A percentile compares a stretch with the other conserved stretches of the same genome.
These are phyloP conservation scores for Tulasnella sp. DNA, from an alignment of 768 basidiomycete species.

Conservation along the genomic window DNA sequence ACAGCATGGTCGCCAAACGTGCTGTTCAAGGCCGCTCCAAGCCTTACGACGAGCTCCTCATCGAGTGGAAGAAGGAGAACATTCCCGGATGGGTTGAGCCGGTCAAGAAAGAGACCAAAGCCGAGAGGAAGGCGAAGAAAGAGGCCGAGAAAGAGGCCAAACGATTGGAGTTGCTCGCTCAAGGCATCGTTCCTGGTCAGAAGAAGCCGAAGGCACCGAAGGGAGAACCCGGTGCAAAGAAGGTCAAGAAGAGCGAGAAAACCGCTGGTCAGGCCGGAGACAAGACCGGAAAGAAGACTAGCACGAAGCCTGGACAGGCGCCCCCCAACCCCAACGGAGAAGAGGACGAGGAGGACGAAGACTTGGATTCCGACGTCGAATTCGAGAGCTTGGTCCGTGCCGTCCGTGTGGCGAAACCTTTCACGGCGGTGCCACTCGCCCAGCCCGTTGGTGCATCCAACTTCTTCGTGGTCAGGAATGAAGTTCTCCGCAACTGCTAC, in stretches of 20 bases:
- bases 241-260: constrained; percentile 62
- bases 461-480: constrained; percentile 37
- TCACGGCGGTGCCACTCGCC: constrained; percentile 33
- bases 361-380: constrained; percentile 36
- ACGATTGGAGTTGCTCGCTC: constrained; percentile 34
- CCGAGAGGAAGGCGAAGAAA: constrained; percentile 53
- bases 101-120: constrained; percentile 82
- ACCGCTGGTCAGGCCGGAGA: constrained; percentile 44
- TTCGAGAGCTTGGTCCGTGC: constrained; percentile 29
- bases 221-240: constrained; percentile 72
- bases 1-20: constrained; percentile 96
- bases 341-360: constrained; percentile 33
- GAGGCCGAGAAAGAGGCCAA: constrained; percentile 36
- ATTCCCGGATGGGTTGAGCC: constrained; percentile 90
- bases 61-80: constrained; percentile 88
- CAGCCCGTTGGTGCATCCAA: constrained; percentile 27
- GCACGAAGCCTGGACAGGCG: background rate
- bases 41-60: constrained; percentile 79
- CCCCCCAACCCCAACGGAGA: constrained; percentile 23
- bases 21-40: constrained; percentile 85
- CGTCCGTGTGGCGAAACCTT: constrained; percentile 19
- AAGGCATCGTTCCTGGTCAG: constrained; percentile 25
- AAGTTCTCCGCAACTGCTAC: constrained; percentile 34
- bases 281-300: constrained; percentile 25
- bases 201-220: constrained; percentile 58